A percentile compares a stretch with the other conserved stretches of the same genome.
phyloP scores from a whole-genome alignment of 768 basidiomycete species.

The Tricholoma saponaceum region DNA sequence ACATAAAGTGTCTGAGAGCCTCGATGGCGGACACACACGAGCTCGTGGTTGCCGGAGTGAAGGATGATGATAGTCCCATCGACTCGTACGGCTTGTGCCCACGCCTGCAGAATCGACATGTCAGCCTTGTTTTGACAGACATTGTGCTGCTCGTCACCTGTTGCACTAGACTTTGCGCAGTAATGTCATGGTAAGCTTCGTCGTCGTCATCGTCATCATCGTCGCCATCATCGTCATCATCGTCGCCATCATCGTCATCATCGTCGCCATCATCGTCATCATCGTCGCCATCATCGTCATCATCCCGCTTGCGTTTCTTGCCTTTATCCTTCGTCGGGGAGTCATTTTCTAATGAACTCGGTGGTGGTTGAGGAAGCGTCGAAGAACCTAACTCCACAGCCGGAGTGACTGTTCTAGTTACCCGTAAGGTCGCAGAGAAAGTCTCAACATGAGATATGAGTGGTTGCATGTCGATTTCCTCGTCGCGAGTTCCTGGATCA shows the following conservation, averaged over 20 bases:
- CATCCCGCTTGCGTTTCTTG: neutral
- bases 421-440: neutral
- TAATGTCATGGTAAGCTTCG: slow-evolving; percentile 4
- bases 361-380: neutral
- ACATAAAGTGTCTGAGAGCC: slow-evolving; percentile 4
- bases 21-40: slow-evolving; percentile 4
- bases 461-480: neutral
- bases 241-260: neutral
- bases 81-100: neutral
- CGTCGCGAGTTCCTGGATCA: slow-evolving; percentile 2
- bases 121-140: slow-evolving; percentile 1
- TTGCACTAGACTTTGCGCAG: slow-evolving; percentile 15
- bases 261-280: too few species aligned
- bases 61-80: slow-evolving; percentile 3
- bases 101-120: slow-evolving; percentile 7
- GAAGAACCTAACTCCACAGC: slow-evolving; percentile 1
- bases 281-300: neutral
- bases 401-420: neutral
- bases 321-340: neutral
- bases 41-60: slow-evolving; percentile 3
- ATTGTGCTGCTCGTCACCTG: slow-evolving; percentile 11
- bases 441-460: neutral
- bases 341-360: neutral
- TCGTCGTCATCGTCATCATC: slow-evolving; percentile 1
- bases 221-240: neutral